Conservation (phyloP, 805 yeast species). For the Hanseniaspora taiwanica region DNA sequence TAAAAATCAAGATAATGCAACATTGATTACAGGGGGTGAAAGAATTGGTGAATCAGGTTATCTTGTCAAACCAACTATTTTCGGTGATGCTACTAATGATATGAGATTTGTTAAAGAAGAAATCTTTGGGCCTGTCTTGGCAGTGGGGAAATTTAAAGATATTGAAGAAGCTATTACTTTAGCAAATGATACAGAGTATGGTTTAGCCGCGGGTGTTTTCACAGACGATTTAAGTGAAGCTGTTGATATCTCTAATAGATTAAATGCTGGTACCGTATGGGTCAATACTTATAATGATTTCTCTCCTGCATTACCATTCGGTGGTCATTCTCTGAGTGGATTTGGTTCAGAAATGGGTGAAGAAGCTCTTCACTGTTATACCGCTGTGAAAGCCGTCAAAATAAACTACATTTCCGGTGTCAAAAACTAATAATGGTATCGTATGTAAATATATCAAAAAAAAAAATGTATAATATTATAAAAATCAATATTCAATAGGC, state of each 20-base stretch:
- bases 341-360: conserved; percentile 85
- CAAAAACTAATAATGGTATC: not conserved
- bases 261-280: conserved; percentile 76
- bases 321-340: conserved; percentile 83
- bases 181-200: conserved; percentile 71
- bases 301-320: conserved; percentile 79
- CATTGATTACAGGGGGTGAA: conserved; percentile 71
- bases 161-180: conserved; percentile 59
- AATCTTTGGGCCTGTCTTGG: conserved; percentile 83
- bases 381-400: conserved; percentile 73
- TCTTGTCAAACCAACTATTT: conserved; percentile 72
- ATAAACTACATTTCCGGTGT: conserved; percentile 23
- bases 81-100: conserved; percentile 64
- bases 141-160: conserved; percentile 57
- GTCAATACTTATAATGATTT: conserved; percentile 76
- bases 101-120: conserved; percentile 76
- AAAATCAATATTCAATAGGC: too few species aligned
- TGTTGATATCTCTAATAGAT: conserved; percentile 46
- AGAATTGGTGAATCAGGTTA: conserved; percentile 58
- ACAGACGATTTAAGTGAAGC: conserved; percentile 57
- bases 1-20: conserved; percentile 48
- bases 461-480: too few species aligned
- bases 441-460: not conserved
- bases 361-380: conserved; percentile 71
- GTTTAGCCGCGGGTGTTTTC: conserved; percentile 83